Conservation (phyloP, 148 eudicot species). For the Beta vulgaris region DNA sequence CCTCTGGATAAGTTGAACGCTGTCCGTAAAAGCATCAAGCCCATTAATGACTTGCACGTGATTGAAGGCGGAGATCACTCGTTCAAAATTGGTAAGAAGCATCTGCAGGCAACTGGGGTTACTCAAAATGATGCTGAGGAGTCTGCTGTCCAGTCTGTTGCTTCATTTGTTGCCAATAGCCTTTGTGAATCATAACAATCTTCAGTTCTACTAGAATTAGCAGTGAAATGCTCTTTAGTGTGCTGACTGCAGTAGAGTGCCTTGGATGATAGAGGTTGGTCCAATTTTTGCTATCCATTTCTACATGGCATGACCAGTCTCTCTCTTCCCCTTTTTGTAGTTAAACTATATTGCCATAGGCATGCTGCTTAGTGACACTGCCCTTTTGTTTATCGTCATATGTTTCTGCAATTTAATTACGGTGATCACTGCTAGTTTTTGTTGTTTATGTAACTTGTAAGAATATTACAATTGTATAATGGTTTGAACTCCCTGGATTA, state of each 20-base stretch:
- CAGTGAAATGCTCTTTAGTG: neutral
- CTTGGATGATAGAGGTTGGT: slow-evolving; percentile 6
- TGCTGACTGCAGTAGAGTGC: neutral
- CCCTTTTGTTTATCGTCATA: neutral
- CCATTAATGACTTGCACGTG: slow-evolving; percentile 47
- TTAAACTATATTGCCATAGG: neutral
- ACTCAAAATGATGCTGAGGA: slow-evolving; percentile 67
- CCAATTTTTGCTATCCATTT: slow-evolving; percentile 8
- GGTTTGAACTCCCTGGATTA: neutral
- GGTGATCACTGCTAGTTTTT: neutral
- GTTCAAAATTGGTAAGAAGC: slow-evolving; percentile 69
- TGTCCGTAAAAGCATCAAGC: slow-evolving; percentile 52
- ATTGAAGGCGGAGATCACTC: slow-evolving; percentile 91
- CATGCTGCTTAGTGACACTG: neutral
- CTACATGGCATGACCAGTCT: neutral
- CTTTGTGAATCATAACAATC: neutral
- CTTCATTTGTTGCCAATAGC: slow-evolving; percentile 33
- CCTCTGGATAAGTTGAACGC: slow-evolving; percentile 64
- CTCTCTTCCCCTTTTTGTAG: neutral
- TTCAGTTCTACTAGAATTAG: neutral
- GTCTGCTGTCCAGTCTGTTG: slow-evolving; percentile 54
- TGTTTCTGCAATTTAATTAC: neutral
- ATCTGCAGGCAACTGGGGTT: slow-evolving; percentile 42
- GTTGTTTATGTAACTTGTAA: neutral
- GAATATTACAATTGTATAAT: neutral